Evolutionary conservation across 2,329 filamentous ascomycete species (phyloP).

Genomic region (Remersonia thermophila): DNA sequence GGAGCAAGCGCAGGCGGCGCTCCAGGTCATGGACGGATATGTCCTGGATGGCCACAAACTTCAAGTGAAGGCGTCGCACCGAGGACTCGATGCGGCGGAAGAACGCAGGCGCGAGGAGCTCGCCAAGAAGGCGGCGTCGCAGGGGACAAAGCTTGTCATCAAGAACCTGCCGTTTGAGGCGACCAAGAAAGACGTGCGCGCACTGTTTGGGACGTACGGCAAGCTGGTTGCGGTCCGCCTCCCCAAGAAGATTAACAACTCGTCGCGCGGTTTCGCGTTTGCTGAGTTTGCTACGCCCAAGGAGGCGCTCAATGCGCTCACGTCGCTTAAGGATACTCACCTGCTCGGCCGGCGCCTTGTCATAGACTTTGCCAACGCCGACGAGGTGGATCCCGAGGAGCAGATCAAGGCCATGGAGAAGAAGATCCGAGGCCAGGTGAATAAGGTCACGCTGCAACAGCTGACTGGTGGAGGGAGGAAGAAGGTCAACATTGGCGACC

Average conservation of each 20-base stretch:
- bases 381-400: constrained; percentile 82
- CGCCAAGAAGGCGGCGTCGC: constrained; percentile 64
- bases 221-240: constrained; percentile 85
- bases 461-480: constrained; percentile 72
- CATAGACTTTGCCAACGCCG: constrained; percentile 80
- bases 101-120: constrained; percentile 73
- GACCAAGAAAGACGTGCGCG: constrained; percentile 79
- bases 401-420: constrained; percentile 95
- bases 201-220: constrained; percentile 79
- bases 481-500: constrained; percentile 65
- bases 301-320: constrained; percentile 81
- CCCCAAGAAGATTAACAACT: constrained; percentile 86
- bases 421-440: constrained; percentile 82
- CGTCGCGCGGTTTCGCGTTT: constrained; percentile 88
- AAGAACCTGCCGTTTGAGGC: constrained; percentile 98
- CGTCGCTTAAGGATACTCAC: constrained; percentile 84
- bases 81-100: constrained; percentile 74
- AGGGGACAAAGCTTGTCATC: constrained; percentile 86
- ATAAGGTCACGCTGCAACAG: constrained; percentile 81
- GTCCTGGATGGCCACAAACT: constrained; percentile 80
- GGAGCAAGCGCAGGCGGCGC: constrained; percentile 64
- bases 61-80: constrained; percentile 75
- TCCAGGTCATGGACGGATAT: constrained; percentile 77
- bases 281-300: constrained; percentile 86
- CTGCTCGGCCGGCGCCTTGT: constrained; percentile 80